These are phyloP conservation scores for Lepiota venenata DNA, from an alignment of 768 basidiomycete genomes.

Conservation along the genomic window DNA sequence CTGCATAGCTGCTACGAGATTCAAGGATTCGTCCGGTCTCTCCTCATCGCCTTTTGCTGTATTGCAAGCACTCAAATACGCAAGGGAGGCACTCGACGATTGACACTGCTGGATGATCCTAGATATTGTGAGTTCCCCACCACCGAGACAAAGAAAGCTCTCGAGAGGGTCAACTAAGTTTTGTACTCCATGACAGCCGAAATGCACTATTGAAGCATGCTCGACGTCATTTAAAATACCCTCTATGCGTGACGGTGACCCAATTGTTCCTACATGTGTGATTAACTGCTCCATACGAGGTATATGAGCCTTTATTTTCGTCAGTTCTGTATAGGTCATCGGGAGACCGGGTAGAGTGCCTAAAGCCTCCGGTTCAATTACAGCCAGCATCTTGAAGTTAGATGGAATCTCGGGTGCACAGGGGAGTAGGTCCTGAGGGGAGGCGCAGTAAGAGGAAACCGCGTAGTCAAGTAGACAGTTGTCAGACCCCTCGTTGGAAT, in stretches of 20 bases:
- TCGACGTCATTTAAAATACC: background rate
- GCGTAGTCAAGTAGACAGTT: background rate
- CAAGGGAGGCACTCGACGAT: slow-evolving; percentile 24
- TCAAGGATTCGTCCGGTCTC: slow-evolving; percentile 23
- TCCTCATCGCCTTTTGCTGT: slow-evolving; percentile 30
- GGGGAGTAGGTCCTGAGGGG: background rate
- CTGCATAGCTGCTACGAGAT: slow-evolving; percentile 37
- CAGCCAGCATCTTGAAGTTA: background rate
- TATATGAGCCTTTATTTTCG: background rate
- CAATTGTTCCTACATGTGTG: background rate
- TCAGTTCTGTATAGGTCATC: background rate
- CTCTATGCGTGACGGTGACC: background rate
- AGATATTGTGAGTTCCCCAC: slow-evolving; percentile 17
- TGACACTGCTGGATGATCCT: slow-evolving; percentile 16
- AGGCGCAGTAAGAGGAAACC: background rate
- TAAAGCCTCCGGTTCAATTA: background rate
- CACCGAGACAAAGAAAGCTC: slow-evolving; percentile 20
- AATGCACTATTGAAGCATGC: slow-evolving; percentile 20
- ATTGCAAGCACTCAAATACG: slow-evolving; percentile 42
- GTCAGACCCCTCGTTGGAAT: background rate
- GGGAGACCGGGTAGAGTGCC: no score
- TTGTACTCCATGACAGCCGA: slow-evolving; percentile 33
- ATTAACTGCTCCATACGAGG: background rate
- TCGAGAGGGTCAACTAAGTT: slow-evolving; percentile 21
- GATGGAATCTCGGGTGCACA: background rate